phyloP scores from a whole-genome alignment of 345 rosid species.

The Rhodamnia rubescens region DNA sequence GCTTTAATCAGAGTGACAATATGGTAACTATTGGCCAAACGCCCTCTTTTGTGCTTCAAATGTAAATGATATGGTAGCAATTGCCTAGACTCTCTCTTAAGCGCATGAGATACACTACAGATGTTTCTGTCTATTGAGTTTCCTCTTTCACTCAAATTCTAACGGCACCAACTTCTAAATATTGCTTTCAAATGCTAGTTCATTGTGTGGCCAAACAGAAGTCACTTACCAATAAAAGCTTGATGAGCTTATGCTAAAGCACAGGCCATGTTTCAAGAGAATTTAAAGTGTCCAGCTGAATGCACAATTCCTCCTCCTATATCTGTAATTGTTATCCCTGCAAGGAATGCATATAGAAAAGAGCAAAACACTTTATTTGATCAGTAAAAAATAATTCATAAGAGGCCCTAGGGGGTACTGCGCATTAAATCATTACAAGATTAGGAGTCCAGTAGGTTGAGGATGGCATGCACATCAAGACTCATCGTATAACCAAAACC shows the following conservation, averaged over 20 bases:
- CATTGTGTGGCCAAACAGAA: neutral
- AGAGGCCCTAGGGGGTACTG: neutral
- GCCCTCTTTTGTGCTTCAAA: neutral
- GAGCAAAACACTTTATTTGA: neutral
- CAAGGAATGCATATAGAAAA: neutral
- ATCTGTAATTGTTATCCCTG: neutral
- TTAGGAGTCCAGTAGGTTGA: neutral
- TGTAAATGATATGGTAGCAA: neutral
- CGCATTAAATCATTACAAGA: neutral
- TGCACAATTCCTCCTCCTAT: neutral
- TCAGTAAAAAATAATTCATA: neutral
- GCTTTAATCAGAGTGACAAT: neutral
- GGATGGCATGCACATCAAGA: neutral
- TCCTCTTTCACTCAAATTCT: neutral
- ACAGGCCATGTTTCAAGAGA: neutral
- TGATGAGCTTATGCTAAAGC: neutral
- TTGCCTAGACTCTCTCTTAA: neutral
- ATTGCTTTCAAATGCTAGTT: neutral
- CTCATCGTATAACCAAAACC: neutral
- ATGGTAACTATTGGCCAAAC: neutral
- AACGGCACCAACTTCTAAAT: neutral
- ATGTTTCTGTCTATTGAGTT: neutral
- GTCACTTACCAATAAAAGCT: neutral
- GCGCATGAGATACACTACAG: neutral
- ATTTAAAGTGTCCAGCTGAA: neutral